phyloP scores from a whole-genome alignment of 208 protist species.

The Crithidia bombi region DNA sequence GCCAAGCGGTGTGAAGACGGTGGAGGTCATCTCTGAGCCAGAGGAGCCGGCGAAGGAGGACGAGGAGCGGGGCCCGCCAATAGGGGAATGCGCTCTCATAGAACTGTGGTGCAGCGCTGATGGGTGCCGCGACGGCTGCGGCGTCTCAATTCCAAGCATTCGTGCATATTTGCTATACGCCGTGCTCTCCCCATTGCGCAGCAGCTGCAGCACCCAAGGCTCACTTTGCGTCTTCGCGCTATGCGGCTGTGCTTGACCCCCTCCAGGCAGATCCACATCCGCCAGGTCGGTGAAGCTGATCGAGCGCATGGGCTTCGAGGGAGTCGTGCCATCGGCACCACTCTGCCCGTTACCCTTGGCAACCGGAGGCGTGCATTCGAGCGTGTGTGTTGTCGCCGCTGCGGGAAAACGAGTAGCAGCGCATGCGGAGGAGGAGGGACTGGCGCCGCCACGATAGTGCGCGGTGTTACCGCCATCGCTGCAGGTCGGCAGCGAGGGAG shows the following conservation, averaged over 20 bases:
- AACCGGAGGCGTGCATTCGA: no score
- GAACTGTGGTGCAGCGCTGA: conserved; percentile 1
- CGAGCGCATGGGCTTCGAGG: background rate
- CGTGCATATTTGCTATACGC: conserved; percentile 12
- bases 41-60: conserved; percentile 14
- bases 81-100: background rate
- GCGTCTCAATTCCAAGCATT: conserved; percentile 7
- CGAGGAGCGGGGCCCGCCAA: background rate
- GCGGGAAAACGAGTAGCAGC: no score
- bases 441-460: background rate
- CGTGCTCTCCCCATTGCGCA: background rate
- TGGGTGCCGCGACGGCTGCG: background rate
- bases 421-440: no score
- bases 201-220: background rate
- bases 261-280: background rate
- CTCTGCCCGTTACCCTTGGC: background rate
- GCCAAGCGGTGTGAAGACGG: conserved; percentile 6
- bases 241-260: background rate
- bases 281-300: conserved; percentile 18
- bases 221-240: background rate
- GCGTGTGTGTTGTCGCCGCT: no score
- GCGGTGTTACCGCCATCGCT: background rate
- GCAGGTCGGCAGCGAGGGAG: background rate
- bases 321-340: background rate
- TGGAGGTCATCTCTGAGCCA: background rate